Base-by-base conservation (phyloP, 768 basidiomycete genomes). In the Trametes cubensis region DNA sequence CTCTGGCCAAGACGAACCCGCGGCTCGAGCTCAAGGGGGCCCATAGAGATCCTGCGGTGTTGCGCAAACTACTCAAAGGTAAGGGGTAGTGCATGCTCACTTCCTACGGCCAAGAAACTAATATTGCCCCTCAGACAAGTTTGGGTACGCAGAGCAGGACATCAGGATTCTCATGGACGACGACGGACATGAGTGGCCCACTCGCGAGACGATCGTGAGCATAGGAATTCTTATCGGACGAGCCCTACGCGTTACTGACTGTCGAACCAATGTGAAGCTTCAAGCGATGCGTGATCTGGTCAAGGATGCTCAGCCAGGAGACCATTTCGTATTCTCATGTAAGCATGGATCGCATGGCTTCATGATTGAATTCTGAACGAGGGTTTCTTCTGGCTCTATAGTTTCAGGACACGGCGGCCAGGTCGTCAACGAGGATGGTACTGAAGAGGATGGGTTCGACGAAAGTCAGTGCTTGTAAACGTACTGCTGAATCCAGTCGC, bases 271-370 rank as follows among this genome's bases (percentile, higher is more conserved):
- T 34, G 21, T 45, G n/a, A 60, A 85, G 83, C 66, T 77, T 21
- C 66, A 65, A 10, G 79, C 80, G 39, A 80, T 85, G 54, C 61
- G 73, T 0, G 73, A 74, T 2, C 72, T 87, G 7, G 81, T 84
- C 0, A 62, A 71, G 30, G 81, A 71, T 39, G 80, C 79, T 10
- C 70, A 75, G 18, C 62, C 78, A 3, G 81, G 81, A 0, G 85
- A 86, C 61, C 78, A 70, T 2, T 81, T 84, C 64, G 82, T 85
- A 62, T 85, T 87, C 59, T 83, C 84, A 46, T 87, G 85, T 86
- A 55, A 59, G 80, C 20, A 4, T 17, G 10, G 10, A 34, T 34
- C 10, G 34, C 34, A 34, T 34, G 34, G 6, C 11, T 11, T 34
- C 34, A 10, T 34, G 34, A 11, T 11, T 10, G 34, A 11, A 5